Evolutionary conservation across 306 rosid species (phyloP), one percentile per base, ranked within the genome.

Genomic region (Trifolium dubium): DNA sequence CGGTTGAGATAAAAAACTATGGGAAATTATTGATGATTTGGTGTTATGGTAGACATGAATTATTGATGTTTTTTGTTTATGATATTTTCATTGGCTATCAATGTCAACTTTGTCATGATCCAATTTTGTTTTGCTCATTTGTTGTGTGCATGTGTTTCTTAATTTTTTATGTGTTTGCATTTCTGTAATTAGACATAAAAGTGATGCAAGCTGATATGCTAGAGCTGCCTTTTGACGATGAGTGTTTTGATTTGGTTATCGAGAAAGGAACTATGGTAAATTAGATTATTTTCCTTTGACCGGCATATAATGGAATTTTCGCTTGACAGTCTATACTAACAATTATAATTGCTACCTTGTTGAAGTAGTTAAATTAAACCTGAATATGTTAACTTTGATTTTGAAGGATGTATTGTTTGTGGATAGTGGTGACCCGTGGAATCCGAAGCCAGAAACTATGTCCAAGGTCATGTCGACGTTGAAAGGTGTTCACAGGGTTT

Each of bases 221-320:
- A 82, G 91, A 91, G 85, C 87, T 91, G 69, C 97, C 98, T 39
- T 93, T 93, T 85, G 80, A 83, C 47, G 80, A 89, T 28, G 92
- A 84, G 77, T 81, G 83, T 83, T 93, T 91, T 86, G 98, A 93
- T 79, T 82, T 89, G 69, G 86, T 93, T 82, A 89, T 93, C 73
- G 98, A 93, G 92, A 93, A 93, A 80, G 97, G 97, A 84, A 91
- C 98, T 53, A 93, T 89, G 97, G 97, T 91, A 93, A 85, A 73
- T 50, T 66, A 56, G 63, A 70, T 72, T 37, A 14, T 61, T 72
- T 80, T 76, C 51, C 77, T 75, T 69, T 76, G 59, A 59, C 23
- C 73, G 66, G 49, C 30, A 17, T 71, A 35, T 67, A n/a, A 8
- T 68, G 62, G 29, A 69, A 53, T 69, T 67, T 79, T 79, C 64